phyloP scores from a whole-genome alignment of 1,284 basidiomycete genomes.

The Coniophora puteana region DNA sequence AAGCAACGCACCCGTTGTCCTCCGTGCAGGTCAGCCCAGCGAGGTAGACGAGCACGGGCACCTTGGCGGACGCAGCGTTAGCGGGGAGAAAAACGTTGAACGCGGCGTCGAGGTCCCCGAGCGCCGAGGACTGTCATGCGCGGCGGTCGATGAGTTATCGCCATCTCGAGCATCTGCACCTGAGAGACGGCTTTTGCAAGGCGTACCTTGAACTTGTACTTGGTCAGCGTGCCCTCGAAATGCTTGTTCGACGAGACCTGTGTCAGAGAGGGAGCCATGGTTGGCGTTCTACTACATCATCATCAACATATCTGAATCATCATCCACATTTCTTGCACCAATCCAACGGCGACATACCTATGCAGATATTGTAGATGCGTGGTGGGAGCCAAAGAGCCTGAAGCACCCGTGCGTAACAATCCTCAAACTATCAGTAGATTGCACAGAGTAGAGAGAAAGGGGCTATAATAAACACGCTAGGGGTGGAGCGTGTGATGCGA shows the following conservation, averaged over 20 bases:
- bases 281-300: too few species aligned
- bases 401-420: too few species aligned
- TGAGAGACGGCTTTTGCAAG: background rate
- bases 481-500: too few species aligned
- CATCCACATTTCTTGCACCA: too few species aligned
- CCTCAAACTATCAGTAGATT: too few species aligned
- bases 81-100: constrained; percentile 92
- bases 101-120: constrained; percentile 77
- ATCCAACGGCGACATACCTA: too few species aligned
- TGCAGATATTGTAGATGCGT: too few species aligned
- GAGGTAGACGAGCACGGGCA: constrained; percentile 87
- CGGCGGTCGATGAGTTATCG: constrained; percentile 2
- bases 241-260: constrained; percentile 76
- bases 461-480: too few species aligned
- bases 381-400: too few species aligned
- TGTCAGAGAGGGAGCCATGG: constrained; percentile 37
- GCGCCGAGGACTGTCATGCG: constrained; percentile 56
- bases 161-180: background rate
- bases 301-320: too few species aligned
- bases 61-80: constrained; percentile 52
- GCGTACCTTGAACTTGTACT: constrained; percentile 81
- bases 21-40: constrained; percentile 95
- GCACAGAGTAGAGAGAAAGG: too few species aligned
- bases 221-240: constrained; percentile 76
- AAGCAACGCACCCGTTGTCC: constrained; percentile 75